These are phyloP conservation scores for Malus hybrid DNA, from an alignment of 331 rosid genomes.

Conservation along the genomic window DNA sequence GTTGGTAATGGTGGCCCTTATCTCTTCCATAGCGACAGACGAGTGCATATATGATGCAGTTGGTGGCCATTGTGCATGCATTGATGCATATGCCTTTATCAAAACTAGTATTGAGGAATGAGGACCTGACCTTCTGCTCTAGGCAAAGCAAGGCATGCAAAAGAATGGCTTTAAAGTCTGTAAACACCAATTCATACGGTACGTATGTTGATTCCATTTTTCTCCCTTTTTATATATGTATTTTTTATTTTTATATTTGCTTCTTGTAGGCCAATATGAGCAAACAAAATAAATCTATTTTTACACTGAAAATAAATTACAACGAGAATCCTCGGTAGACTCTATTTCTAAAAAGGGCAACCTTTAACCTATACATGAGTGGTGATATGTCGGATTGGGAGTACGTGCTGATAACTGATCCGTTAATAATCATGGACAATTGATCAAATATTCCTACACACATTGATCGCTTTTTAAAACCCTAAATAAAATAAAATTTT, in stretches of 20 bases:
- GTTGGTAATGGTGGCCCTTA: conserved; percentile 11
- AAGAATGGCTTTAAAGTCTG: conserved; percentile 6
- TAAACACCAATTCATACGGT: neutral
- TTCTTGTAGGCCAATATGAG: neutral
- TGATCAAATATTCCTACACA: too few relatives aligned
- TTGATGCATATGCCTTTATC: conserved; percentile 24
- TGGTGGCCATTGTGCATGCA: conserved; percentile 22
- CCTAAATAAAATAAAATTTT: too few relatives aligned
- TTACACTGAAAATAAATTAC: too few relatives aligned
- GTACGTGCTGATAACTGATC: too few relatives aligned
- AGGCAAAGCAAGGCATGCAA: conserved; percentile 8
- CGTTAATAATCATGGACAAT: too few relatives aligned
- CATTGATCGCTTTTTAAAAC: too few relatives aligned
- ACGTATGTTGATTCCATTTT: neutral
- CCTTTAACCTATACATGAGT: too few relatives aligned
- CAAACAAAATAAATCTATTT: neutral
- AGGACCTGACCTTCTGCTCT: conserved; percentile 25
- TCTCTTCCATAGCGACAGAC: neutral
- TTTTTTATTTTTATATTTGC: too few relatives aligned
- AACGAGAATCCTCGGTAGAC: too few relatives aligned
- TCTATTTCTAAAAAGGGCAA: too few relatives aligned
- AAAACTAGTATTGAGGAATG: conserved; percentile 14
- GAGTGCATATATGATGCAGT: neutral
- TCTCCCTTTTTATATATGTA: neutral
- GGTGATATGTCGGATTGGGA: too few relatives aligned